Base-by-base conservation (phyloP, 163 green algal genomes). In the Picocystis sp. region DNA sequence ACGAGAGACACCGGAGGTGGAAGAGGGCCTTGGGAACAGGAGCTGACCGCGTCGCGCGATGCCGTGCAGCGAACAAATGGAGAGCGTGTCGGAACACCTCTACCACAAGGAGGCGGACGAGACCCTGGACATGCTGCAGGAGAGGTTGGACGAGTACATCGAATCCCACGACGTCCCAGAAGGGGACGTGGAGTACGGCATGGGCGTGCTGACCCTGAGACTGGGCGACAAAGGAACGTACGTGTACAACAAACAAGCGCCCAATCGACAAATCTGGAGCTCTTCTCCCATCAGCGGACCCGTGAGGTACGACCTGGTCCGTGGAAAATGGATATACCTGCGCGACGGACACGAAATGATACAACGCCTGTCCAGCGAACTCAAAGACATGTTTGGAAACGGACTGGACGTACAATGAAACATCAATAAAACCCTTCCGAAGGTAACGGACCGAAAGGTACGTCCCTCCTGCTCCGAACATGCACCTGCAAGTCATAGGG, bases 181-280 rank as follows among this genome's bases (percentile, higher is more conserved):
- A 15, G 19, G 24, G 12, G 17, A 23, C 48, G 24, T 38, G 24
- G 24, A 54, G 19, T 29, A 54, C 21, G 44, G 24, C 48, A 23
- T 54, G 48, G 17, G 17, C 17, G 17, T 54, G 24, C 12, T 54
- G 24, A 54, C 17, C 48, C 17, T 29, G 6, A 29, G 21, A 12
- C 48, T 29, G 17, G 48, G 48, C 3, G 5, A 15, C 33, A 29
- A 65, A n/a, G 89, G 89, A 11, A 97, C 89, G 0, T 98, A 92
- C 47, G 89, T 97, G 0, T 71, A 95, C 46, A 98, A 98, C 73
- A 98, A 97, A 66, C 89, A 97, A 68, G 77, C 78, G 8, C 87
- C 87, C 23, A 97, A 98, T 71, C 75, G 75, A 12, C 87, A 97
- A 64, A 89, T 98, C 21, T 98, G 89, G 89, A 58, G 89, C 48